Base-by-base conservation (phyloP, 768 basidiomycete genomes). In the Hypholoma sublateritium region DNA sequence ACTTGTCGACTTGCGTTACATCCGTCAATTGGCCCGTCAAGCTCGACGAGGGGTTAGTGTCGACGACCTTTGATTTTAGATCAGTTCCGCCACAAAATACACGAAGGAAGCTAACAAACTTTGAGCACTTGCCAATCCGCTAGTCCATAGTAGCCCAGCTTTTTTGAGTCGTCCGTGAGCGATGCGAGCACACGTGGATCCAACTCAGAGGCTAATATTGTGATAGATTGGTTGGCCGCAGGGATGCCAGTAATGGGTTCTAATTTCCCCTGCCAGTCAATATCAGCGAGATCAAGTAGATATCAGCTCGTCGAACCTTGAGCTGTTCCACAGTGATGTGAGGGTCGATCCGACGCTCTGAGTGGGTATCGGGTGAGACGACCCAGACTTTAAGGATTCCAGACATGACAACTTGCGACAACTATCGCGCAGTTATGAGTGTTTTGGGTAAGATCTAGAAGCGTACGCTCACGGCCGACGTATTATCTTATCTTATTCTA, bases 191-290 rank as follows among this genome's bases (percentile, higher is more conserved):
- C 72, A 37, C 74, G 71, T 1, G 73, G 66, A 57, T 84, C 82
- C 9, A 74, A 77, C 47, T 86, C 81, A 2, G 86, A 80, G 3
- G 84, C 80, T 34, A 82, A 78, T 8, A 97, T 69, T 0, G 80
- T 71, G 44, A 98, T 81, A 1, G 69, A 59, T 67, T 98, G 96
- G 60, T 88, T 87, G 50, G 75, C 75, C 3, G 81, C 79, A 1
- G 91, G 85, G 50, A 98, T 89, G 21, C 96, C 96, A n/a, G 96
- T 98, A 64, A 97, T 84, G 54, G 86, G 80, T 68, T 95, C 92
- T 28, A 98, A 83, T 66, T 93, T 97, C 51, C 72, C 75, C 90
- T 93, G 66, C 50, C 54, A 35, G 44, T 46, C 44, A 59, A 65
- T 58, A 61, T 41, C 47, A 61, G 46, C 50, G 41, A 50, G 49